phyloP scores from a whole-genome alignment of 306 rosid species.

The Sphenostylis stenocarpa region DNA sequence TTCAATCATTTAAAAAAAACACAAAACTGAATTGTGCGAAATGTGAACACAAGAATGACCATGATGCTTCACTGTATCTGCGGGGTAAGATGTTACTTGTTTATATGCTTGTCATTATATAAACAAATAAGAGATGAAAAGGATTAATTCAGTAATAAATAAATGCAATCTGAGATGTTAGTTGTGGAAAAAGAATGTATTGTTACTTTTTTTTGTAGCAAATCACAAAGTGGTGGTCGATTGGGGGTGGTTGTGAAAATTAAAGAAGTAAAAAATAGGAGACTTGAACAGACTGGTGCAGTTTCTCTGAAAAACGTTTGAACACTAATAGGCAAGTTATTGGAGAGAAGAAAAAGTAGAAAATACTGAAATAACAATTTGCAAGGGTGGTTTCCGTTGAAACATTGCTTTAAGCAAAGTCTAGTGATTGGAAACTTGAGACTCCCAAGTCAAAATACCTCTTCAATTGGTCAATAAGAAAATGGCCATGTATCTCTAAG shows the following conservation, averaged over 20 bases:
- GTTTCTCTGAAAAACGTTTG: neutral
- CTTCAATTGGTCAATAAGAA: neutral
- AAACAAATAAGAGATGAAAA: constrained; percentile 6
- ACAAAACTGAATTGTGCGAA: neutral
- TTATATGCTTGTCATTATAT: neutral
- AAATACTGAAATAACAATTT: constrained; percentile 15
- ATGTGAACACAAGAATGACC: constrained; percentile 2
- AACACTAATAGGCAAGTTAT: neutral
- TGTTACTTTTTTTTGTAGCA: neutral
- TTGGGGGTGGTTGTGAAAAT: constrained; percentile 25
- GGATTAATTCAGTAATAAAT: constrained; percentile 17
- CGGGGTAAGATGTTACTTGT: neutral
- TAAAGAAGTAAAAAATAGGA: neutral
- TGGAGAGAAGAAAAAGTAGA: neutral
- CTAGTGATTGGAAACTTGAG: neutral
- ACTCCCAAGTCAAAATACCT: constrained; percentile 12
- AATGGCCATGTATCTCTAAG: neutral
- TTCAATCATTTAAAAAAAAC: neutral
- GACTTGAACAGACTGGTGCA: neutral
- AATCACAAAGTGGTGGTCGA: neutral
- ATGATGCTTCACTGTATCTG: constrained; percentile 1
- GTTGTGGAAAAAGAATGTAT: neutral
- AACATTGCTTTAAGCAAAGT: constrained; percentile 11
- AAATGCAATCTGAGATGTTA: constrained; percentile 13
- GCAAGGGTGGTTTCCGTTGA: neutral